Evolutionary conservation across 192 early-diverging fungal species (phyloP).

Genomic region (Coemansia sp.): DNA sequence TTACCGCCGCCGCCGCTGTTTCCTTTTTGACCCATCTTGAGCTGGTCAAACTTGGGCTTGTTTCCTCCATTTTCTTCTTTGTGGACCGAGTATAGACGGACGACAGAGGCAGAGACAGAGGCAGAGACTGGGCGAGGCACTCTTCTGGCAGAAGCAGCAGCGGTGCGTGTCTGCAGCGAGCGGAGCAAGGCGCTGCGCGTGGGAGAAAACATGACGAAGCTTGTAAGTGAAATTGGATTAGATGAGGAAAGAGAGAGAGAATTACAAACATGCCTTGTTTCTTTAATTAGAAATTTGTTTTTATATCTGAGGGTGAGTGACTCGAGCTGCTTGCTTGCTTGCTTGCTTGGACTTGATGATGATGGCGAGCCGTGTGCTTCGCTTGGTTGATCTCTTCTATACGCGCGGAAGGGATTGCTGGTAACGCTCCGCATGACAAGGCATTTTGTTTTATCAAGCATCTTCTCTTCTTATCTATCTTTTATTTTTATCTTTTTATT

Average conservation of each 20-base stretch:
- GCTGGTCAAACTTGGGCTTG: slow-evolving; percentile 21
- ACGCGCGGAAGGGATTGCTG: too few relatives aligned
- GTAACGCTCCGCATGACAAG: too few relatives aligned
- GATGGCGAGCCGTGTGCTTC: too few relatives aligned
- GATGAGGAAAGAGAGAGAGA: too few relatives aligned
- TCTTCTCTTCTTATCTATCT: not conserved
- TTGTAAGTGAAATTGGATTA: not conserved
- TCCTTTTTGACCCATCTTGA: slow-evolving; percentile 40
- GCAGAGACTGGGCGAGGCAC: not conserved
- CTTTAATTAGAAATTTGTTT: too few relatives aligned
- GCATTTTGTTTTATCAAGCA: not conserved
- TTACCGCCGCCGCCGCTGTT: slow-evolving; percentile 1
- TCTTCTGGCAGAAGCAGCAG: too few relatives aligned
- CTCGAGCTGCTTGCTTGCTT: too few relatives aligned
- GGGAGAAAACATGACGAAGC: not conserved
- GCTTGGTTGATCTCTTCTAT: too few relatives aligned
- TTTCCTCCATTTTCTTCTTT: not conserved
- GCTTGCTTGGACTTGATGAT: too few relatives aligned
- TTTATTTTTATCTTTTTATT: not conserved
- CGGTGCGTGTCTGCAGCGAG: slow-evolving; percentile 5
- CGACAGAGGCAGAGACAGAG: too few relatives aligned
- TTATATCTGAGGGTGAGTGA: too few relatives aligned
- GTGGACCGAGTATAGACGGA: slow-evolving; percentile 11
- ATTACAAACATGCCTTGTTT: not conserved
- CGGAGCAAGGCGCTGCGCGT: not conserved